Evolutionary conservation across 2,329 filamentous ascomycete species (phyloP).

Genomic region (Botryosphaeria dothidea): DNA sequence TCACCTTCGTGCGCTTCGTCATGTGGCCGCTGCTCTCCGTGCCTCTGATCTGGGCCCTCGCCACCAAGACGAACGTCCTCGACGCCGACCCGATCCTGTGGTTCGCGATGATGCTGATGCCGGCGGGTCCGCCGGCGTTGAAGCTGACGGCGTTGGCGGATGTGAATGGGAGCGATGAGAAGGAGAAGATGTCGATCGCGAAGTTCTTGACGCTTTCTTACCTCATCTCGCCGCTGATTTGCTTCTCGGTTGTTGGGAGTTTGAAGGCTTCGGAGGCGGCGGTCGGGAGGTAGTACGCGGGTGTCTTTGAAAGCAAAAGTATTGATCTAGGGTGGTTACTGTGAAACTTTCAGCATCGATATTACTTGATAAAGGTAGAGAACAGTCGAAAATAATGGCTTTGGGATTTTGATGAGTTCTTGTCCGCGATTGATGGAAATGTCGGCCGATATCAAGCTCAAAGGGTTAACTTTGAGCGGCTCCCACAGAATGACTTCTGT

Average conservation of each 20-base stretch:
- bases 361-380: too few species aligned
- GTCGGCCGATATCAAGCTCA: too few species aligned
- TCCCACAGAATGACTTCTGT: too few species aligned
- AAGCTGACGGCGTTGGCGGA: slow-evolving; percentile 55
- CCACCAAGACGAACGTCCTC: slow-evolving; percentile 53
- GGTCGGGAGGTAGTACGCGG: not conserved
- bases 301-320: not conserved
- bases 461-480: too few species aligned
- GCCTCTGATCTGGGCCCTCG: slow-evolving; percentile 55
- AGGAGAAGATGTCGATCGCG: slow-evolving; percentile 55
- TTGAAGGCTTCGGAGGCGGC: slow-evolving; percentile 43
- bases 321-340: not conserved
- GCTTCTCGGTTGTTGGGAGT: slow-evolving; percentile 45
- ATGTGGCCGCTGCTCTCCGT: slow-evolving; percentile 62
- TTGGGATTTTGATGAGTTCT: too few species aligned
- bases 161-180: slow-evolving; percentile 46
- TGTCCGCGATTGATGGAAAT: too few species aligned
- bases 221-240: slow-evolving; percentile 45
- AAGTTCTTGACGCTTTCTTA: slow-evolving; percentile 53
- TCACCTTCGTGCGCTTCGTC: slow-evolving; percentile 59
- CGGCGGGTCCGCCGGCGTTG: slow-evolving; percentile 57
- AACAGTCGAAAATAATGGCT: too few species aligned
- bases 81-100: slow-evolving; percentile 62
- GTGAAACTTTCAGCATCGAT: too few species aligned
- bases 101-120: slow-evolving; percentile 65